These are phyloP conservation scores for Ophiocordyceps camponoti-saundersi DNA, from an alignment of 2,329 filamentous ascomycete species.

Conservation along the genomic window DNA sequence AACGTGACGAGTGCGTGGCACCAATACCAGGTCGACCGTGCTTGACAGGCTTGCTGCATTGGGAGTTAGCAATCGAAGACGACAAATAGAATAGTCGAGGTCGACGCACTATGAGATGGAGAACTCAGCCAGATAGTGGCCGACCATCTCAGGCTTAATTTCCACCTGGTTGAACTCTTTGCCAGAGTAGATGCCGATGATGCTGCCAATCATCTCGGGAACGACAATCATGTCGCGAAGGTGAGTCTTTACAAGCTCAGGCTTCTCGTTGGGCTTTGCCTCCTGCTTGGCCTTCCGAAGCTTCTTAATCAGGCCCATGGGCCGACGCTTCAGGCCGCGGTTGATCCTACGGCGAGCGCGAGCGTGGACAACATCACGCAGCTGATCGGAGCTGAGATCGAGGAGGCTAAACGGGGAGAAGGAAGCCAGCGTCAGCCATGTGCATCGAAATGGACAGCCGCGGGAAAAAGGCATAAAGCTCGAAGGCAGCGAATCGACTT, in stretches of 20 bases:
- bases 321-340: slow-evolving; percentile 98
- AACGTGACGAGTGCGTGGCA: slow-evolving; percentile 99
- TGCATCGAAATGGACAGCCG: not conserved
- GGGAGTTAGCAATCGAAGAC: slow-evolving; percentile 28
- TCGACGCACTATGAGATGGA: slow-evolving; percentile 94
- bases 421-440: slow-evolving; percentile 1
- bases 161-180: slow-evolving; percentile 99
- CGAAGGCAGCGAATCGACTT: slow-evolving; percentile 2
- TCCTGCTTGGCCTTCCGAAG: slow-evolving; percentile 99
- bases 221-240: slow-evolving; percentile 99
- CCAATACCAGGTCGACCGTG: slow-evolving; percentile 99
- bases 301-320: slow-evolving; percentile 99
- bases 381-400: slow-evolving; percentile 94
- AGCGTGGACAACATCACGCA: slow-evolving; percentile 98
- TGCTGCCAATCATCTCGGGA: slow-evolving; percentile 98
- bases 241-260: slow-evolving; percentile 97
- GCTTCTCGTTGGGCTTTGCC: slow-evolving; percentile 99
- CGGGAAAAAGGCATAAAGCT: slow-evolving; percentile 84
- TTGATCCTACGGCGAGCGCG: slow-evolving; percentile 98
- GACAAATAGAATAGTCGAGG: not conserved
- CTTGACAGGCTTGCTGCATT: slow-evolving; percentile 90
- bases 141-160: slow-evolving; percentile 99
- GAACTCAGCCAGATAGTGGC: slow-evolving; percentile 98
- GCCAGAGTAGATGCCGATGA: slow-evolving; percentile 98
- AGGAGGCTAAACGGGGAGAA: slow-evolving; percentile 55